Percentiles rank a stretch among this genome's conserved stretches.
phyloP scores from a whole-genome alignment of 2,329 filamentous ascomycete genomes.

The Apiospora sp. region DNA sequence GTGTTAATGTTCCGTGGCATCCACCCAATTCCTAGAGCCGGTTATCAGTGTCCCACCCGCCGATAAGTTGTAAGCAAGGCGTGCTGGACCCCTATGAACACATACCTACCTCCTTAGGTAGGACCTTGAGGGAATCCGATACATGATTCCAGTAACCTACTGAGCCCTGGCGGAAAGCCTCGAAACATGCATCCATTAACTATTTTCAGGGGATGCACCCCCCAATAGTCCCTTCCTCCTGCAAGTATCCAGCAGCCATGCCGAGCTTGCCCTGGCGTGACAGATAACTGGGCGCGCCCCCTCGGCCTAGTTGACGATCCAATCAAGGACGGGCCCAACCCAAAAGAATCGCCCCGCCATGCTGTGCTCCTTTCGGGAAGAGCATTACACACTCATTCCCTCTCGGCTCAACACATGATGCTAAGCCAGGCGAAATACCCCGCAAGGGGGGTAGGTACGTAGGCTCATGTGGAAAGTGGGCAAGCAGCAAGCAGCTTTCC shows the following conservation, averaged over 20 bases:
- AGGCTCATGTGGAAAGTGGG: neutral
- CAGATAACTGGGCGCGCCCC: neutral
- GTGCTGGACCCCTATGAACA: neutral
- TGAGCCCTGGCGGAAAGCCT: neutral
- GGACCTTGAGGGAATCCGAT: neutral
- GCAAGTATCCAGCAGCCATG: slow-evolving; percentile 6
- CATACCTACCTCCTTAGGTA: neutral
- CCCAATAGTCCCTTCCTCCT: neutral
- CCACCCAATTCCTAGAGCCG: neutral
- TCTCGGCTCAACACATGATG: slow-evolving; percentile 18
- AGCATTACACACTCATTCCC: neutral
- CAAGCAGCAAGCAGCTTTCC: neutral
- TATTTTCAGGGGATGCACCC: neutral
- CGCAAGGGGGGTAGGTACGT: slow-evolving; percentile 14
- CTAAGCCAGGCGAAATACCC: slow-evolving; percentile 7
- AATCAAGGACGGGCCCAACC: slow-evolving; percentile 23
- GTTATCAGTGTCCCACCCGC: neutral
- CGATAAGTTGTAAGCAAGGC: no score
- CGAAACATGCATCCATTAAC: neutral
- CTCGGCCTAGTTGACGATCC: slow-evolving; percentile 18
- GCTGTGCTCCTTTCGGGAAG: slow-evolving; percentile 13
- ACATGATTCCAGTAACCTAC: neutral
- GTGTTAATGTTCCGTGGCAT: neutral
- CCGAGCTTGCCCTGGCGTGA: slow-evolving; percentile 8
- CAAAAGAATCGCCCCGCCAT: slow-evolving; percentile 6